Percentiles rank a stretch among this genome's conserved stretches.
phyloP scores from a whole-genome alignment of 345 rosid genomes.

The Eucalyptus rudis region DNA sequence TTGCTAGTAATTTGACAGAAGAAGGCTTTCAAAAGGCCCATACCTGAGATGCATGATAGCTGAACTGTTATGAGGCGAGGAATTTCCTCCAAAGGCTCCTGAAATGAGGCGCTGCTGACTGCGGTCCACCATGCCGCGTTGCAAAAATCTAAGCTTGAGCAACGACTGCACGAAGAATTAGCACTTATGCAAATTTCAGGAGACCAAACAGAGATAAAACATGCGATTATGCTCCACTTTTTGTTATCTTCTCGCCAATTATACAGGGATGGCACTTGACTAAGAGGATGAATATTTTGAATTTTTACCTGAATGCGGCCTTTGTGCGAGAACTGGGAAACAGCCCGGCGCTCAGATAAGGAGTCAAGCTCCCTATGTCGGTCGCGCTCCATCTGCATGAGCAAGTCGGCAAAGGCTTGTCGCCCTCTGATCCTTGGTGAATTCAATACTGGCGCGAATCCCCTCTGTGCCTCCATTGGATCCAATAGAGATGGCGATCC shows the following conservation, averaged over 20 bases:
- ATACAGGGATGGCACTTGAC: neutral
- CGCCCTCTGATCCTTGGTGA: constrained; percentile 64
- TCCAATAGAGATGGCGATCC: constrained; percentile 2
- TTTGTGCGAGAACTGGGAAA: constrained; percentile 56
- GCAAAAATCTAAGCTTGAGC: constrained; percentile 50
- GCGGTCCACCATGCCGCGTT: constrained; percentile 35
- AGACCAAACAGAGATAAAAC: neutral
- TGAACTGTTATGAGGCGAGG: constrained; percentile 16
- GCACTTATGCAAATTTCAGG: neutral
- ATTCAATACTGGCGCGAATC: constrained; percentile 10
- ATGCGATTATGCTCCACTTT: neutral
- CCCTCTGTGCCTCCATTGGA: neutral
- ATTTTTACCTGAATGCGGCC: constrained; percentile 69
- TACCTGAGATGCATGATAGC: constrained; percentile 44
- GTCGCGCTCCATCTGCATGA: constrained; percentile 41
- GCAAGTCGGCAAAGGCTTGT: constrained; percentile 68
- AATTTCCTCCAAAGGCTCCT: constrained; percentile 4
- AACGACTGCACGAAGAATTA: constrained; percentile 27
- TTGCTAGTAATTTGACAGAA: neutral
- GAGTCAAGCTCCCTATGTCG: constrained; percentile 36
- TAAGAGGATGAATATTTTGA: neutral
- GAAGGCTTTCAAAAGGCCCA: neutral
- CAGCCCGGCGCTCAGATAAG: constrained; percentile 33
- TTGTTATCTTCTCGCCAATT: neutral
- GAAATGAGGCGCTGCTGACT: constrained; percentile 14